Evolutionary conservation across 192 early-diverging fungal genomes (phyloP), one percentile per base, ranked within the genome.

Genomic region (Backusella tuberculispora): DNA sequence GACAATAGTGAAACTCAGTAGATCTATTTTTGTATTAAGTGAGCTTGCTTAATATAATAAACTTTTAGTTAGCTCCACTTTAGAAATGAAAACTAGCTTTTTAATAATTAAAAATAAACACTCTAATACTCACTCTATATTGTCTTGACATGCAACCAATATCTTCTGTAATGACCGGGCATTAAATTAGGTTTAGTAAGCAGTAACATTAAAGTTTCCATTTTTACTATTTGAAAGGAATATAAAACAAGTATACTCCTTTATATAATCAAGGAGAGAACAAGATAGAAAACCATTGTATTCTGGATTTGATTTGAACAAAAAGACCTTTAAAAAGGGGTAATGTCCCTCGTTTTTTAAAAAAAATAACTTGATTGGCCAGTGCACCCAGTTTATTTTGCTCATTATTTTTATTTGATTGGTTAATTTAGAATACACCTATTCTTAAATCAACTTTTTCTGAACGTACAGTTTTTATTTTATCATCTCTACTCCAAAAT

Each of bases 401-500:
- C 9, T 21, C 50, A 53, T 19, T 53, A 19, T 53, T 19, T 53
- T 0, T 7, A 53, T 19, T 53, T 53, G 50, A 53, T 53, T 53
- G 50, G 50, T 53, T 53, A 17, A 53, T 19, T 17, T 53, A 19
- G 50, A 53, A 53, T 53, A 3, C 19, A 53, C 50, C 19, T 53
- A 53, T 53, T 53, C 17, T 24, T 53, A n/a, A 53, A 53, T 53
- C 50, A 53, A 53, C 50, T 19, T 53, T 50, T 53, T 53, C 50
- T 53, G n/a, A 53, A 53, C n/a, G 50, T 24, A 7, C 8, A 53
- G 8, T 19, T 53, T 53, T 53, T 53, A 19, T 24, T 19, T 19
- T 53, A 53, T 53, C 50, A 53, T 53, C 63, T 38, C 63, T 38
- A 64, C 17, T 37, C 63, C 17, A 68, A 24, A 19, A 68, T 68